These are phyloP conservation scores for Luvunga scandens DNA, from an alignment of 345 rosid genomes.

Conservation along the genomic window DNA sequence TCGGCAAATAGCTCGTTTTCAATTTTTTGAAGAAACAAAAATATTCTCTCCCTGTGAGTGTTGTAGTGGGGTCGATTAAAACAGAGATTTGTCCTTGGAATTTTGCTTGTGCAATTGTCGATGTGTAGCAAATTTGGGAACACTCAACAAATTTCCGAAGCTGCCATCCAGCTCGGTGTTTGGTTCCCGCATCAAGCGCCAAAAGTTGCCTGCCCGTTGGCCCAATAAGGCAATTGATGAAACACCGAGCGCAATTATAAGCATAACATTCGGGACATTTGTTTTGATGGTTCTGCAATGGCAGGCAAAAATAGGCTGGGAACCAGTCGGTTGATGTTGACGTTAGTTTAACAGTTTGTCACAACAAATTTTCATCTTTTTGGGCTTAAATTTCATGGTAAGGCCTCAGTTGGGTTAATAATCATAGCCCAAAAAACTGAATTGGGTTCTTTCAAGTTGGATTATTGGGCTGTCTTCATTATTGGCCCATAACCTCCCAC, in stretches of 20 bases:
- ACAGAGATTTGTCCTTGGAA: constrained; percentile 1
- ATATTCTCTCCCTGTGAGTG: not conserved
- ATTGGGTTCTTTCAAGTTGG: not conserved
- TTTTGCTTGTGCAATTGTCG: constrained; percentile 6
- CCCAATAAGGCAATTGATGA: constrained; percentile 6
- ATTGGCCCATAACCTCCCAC: not conserved
- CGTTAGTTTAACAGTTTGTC: not conserved
- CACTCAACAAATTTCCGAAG: not conserved
- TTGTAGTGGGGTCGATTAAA: constrained; percentile 6
- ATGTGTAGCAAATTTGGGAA: not conserved
- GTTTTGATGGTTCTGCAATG: not conserved
- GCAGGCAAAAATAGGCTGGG: not conserved
- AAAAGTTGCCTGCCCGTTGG: not conserved
- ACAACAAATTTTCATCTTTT: not conserved
- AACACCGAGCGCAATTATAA: not conserved
- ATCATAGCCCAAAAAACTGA: not conserved
- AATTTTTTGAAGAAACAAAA: constrained; percentile 6
- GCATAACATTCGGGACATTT: not conserved
- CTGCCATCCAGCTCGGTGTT: not conserved
- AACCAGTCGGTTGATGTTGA: too few species aligned
- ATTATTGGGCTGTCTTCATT: not conserved
- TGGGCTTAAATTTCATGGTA: not conserved
- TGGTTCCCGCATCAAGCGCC: not conserved
- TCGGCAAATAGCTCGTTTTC: not conserved
- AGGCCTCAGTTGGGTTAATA: not conserved